A percentile compares a stretch with the other conserved stretches of the same genome.
Conservation (phyloP, 768 basidiomycete genomes). For the Cystofilobasidium ferigula region DNA sequence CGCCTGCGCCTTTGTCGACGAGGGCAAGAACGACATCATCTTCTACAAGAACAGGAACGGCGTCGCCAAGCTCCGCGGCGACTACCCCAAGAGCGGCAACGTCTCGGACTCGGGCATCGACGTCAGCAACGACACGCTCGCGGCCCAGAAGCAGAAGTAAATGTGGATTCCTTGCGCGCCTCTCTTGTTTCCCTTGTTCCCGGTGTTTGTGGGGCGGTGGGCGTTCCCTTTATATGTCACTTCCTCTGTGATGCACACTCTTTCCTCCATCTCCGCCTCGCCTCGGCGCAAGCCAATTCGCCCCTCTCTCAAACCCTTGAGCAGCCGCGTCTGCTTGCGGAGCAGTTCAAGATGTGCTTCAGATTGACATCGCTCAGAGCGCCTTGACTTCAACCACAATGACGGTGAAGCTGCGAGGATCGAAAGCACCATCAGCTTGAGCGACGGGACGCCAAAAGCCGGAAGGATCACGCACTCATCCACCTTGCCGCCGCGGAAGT, state of each 20-base stretch:
- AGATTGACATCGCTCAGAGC: too few species aligned
- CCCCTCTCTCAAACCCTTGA: too few species aligned
- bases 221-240: too few species aligned
- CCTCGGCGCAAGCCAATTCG: too few species aligned
- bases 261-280: too few species aligned
- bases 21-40: slow-evolving; percentile 62
- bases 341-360: too few species aligned
- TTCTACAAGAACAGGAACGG: slow-evolving; percentile 86
- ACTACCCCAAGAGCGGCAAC: slow-evolving; percentile 52
- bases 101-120: slow-evolving; percentile 60
- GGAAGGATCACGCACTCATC: slow-evolving; percentile 32
- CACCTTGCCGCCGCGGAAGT: slow-evolving; percentile 37
- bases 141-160: slow-evolving; percentile 1
- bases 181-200: too few species aligned
- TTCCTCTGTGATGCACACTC: too few species aligned
- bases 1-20: slow-evolving; percentile 88
- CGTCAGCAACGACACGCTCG: slow-evolving; percentile 34
- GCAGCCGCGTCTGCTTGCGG: too few species aligned
- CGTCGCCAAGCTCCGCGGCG: slow-evolving; percentile 53
- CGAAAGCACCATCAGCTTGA: not conserved
- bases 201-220: too few species aligned
- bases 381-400: slow-evolving; percentile 3
- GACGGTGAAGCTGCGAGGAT: slow-evolving; percentile 15
- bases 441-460: not conserved
- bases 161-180: too few species aligned